Conservation (phyloP, 345 rosid genomes). For the Garcia nutans region DNA sequence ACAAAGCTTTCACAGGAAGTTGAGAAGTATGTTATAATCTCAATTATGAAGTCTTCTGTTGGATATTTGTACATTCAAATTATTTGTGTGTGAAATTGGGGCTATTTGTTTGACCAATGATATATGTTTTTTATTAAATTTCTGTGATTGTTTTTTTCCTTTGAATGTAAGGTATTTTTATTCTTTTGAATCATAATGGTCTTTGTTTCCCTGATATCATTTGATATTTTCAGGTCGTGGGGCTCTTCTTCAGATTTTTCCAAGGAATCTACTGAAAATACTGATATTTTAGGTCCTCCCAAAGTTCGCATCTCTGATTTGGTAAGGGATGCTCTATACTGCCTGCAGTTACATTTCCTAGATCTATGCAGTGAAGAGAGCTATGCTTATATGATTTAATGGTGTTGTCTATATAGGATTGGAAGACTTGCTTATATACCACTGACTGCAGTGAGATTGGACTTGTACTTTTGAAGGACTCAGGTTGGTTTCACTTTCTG, state of each 20-base stretch:
- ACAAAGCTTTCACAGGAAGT: conserved; percentile 59
- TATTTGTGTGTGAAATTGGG: neutral
- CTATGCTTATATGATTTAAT: conserved; percentile 18
- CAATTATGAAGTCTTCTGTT: conserved; percentile 5
- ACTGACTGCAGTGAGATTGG: conserved; percentile 92
- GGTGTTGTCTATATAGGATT: conserved; percentile 49
- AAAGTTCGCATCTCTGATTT: conserved; percentile 58
- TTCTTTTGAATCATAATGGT: neutral
- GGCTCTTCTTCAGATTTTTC: conserved; percentile 46
- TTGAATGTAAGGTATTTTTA: neutral
- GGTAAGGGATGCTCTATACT: conserved; percentile 46
- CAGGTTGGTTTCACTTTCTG: conserved; percentile 44
- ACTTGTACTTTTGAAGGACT: conserved; percentile 58
- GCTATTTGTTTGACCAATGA: neutral
- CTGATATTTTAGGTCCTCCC: conserved; percentile 42
- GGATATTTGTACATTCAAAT: conserved; percentile 2
- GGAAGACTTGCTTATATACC: conserved; percentile 70
- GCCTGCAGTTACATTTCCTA: conserved; percentile 1
- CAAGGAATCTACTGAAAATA: conserved; percentile 46
- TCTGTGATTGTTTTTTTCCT: neutral
- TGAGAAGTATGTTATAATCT: conserved; percentile 54
- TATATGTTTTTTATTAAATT: neutral
- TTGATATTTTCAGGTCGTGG: conserved; percentile 49
- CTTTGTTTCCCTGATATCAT: conserved; percentile 21
- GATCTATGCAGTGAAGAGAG: neutral